Base-by-base conservation (phyloP, 2,329 filamentous ascomycete genomes). In the Exutisphaerella laricina region DNA sequence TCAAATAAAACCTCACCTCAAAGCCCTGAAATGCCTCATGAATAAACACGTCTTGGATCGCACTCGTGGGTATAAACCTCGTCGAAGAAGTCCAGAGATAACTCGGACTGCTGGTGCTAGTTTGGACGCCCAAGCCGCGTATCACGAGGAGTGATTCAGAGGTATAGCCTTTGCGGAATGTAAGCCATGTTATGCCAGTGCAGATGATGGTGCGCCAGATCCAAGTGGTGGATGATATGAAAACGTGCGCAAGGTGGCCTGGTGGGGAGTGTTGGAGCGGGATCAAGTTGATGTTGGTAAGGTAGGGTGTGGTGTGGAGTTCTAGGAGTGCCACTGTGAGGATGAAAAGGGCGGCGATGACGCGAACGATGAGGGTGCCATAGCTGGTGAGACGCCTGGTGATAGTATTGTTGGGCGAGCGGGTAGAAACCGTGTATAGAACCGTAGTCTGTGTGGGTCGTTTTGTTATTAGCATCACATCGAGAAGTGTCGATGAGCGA, bases 11-110 rank as follows among this genome's bases (percentile, higher is more conserved):
- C 29, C 83, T 72, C 25, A 97, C 88, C 67, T 89, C 87, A 59
- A 96, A 94, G 1, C 89, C 89, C 44, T 79, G 80, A 66, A 97
- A 97, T 3, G 89, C 92, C 70, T 98, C 92, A 63, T 96, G 88
- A 38, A 98, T 85, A 41, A 96, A 79, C 43, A 98, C 83, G 63
- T 98, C 92, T 61, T 86, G 86, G 45, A 98, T 94, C 66, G 87
- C 82, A 32, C 84, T 85, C 0, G 90, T 95, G 0, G 92, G 90
- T 46, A 98, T 97, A 64, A 86, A 87, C 37, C 81, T 71, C n/a
- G 80, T 84, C 1, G 74, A 72, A 2, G 77, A 68, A 6, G 72
- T 71, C 26, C 74, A 73, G 5, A 89, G 71, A 58, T 86, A 88
- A 6, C 80, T 84, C 1, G 74, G 66, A 6, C 82, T 80, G 20